Conservation (phyloP, 306 rosid genomes). For the Boehmeria nivea region DNA sequence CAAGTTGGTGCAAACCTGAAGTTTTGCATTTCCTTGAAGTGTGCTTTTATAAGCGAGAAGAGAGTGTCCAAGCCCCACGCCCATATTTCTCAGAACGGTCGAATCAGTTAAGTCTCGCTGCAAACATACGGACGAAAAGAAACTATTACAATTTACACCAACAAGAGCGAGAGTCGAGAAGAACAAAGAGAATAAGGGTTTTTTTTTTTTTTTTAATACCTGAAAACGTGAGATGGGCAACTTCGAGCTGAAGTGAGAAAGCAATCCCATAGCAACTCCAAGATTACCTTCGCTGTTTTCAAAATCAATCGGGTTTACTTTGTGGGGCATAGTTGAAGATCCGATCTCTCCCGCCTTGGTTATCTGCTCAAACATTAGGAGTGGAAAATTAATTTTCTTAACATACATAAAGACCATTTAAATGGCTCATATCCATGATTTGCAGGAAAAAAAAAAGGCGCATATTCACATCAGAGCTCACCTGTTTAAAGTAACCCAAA, state of each 20-base stretch:
- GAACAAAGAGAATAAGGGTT: conserved; percentile 7
- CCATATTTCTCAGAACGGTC: conserved; percentile 85
- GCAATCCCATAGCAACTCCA: conserved; percentile 68
- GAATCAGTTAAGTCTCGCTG: conserved; percentile 90
- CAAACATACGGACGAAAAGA: conserved; percentile 21
- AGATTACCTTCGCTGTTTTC: conserved; percentile 95
- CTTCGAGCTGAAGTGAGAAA: conserved; percentile 73
- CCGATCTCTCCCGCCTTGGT: conserved; percentile 74
- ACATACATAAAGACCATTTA: too few species aligned
- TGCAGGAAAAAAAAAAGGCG: too few species aligned
- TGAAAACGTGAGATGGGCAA: conserved; percentile 89
- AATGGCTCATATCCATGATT: not conserved
- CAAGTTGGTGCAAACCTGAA: conserved; percentile 52
- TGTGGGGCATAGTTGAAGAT: conserved; percentile 94
- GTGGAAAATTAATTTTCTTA: not conserved
- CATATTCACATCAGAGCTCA: conserved; percentile 18
- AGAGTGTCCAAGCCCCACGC: conserved; percentile 83
- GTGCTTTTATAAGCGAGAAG: conserved; percentile 84
- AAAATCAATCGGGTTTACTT: conserved; percentile 95
- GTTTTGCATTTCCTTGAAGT: conserved; percentile 76
- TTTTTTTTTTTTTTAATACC: too few species aligned
- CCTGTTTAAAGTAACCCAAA: conserved; percentile 89
- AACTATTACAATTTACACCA: not conserved
- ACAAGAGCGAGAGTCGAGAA: not conserved
- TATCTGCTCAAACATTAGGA: conserved; percentile 17